phyloP scores from a whole-genome alignment of 2,329 filamentous ascomycete genomes.

The Epichloe uncinata region DNA sequence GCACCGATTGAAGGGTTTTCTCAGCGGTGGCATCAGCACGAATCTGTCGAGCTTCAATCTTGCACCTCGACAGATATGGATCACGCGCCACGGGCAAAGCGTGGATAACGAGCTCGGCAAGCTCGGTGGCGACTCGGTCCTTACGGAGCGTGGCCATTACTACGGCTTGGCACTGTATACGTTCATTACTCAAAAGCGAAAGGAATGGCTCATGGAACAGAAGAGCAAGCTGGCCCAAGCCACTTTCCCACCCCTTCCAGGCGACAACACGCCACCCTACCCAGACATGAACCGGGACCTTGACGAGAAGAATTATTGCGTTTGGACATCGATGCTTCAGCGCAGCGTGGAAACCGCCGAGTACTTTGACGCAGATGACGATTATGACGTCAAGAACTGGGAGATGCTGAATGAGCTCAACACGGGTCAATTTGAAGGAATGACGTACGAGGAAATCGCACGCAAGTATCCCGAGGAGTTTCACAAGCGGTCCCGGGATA shows the following conservation, averaged over 20 bases:
- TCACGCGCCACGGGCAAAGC: conserved; percentile 89
- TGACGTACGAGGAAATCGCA: conserved; percentile 87
- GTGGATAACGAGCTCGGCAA: conserved; percentile 75
- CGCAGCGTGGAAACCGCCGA: conserved; percentile 79
- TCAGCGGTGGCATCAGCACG: conserved; percentile 83
- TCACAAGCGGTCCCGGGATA: conserved; percentile 64
- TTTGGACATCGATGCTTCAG: conserved; percentile 96
- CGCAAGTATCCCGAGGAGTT: conserved; percentile 72
- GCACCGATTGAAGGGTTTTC: conserved; percentile 80
- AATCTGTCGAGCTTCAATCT: conserved; percentile 97
- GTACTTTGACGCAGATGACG: conserved; percentile 80
- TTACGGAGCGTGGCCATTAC: conserved; percentile 65
- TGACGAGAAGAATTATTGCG: conserved; percentile 82
- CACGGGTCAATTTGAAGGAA: conserved; percentile 80
- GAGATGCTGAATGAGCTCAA: conserved; percentile 96
- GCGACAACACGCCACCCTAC: conserved; percentile 89
- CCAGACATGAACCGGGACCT: conserved; percentile 62
- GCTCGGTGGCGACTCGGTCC: conserved; percentile 78
- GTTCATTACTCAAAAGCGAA: conserved; percentile 72
- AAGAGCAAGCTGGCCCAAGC: conserved; percentile 62
- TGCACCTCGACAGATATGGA: conserved; percentile 92
- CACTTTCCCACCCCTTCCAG: conserved; percentile 78
- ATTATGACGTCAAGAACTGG: conserved; percentile 95
- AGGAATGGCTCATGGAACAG: conserved; percentile 73
- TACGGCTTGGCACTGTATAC: conserved; percentile 70